Base-by-base conservation (phyloP, 352 stramenopile species). In the Saprolegnia diclina region DNA sequence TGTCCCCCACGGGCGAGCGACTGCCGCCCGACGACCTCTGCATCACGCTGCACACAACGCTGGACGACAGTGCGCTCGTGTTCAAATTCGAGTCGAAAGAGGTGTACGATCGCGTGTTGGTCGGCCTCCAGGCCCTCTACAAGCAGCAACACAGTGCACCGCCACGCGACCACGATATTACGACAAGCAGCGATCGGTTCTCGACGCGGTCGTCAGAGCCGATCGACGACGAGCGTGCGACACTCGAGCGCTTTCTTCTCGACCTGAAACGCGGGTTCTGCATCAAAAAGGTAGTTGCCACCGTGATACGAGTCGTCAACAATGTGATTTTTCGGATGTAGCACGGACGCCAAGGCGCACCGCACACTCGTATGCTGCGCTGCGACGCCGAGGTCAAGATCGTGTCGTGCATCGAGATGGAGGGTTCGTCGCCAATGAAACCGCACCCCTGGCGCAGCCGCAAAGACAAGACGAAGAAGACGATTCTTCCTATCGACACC, bases 231-330 rank as follows among this genome's bases (percentile, higher is more conserved):
- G 45, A 69, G 7, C n/a, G 24, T 13, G 21, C 19, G 7, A 11
- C 50, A 4, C 11, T 62, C 18, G 44, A 40, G 29, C n/a, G 11
- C n/a, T 69, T 69, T 38, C 18, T 48, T 18, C 29, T 52, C 37
- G 63, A 69, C 14, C 50, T 69, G 2, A 52, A 29, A 22, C n/a
- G 19, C 11, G 63, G 63, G 7, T 61, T 69, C 61, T 22, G 13
- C 29, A 62, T 69, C 32, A 35, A 26, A 48, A 69, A 69, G 63
- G 63, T 69, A 62, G 42, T 18, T 48, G 9, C 42, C 2, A 37
- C 5, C 3, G 16, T 32, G 35, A 13, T 56, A 5, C 3, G 42
- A 14, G 19, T n/a, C 32, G 13, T 59, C 24, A 11, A 42, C 11
- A 13, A 59, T 16, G 21, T 59, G 9, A 62, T 7, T 3, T 24